Evolutionary conservation across 2,329 filamentous ascomycete genomes (phyloP).

Genomic region (Lanzia echinophila): DNA sequence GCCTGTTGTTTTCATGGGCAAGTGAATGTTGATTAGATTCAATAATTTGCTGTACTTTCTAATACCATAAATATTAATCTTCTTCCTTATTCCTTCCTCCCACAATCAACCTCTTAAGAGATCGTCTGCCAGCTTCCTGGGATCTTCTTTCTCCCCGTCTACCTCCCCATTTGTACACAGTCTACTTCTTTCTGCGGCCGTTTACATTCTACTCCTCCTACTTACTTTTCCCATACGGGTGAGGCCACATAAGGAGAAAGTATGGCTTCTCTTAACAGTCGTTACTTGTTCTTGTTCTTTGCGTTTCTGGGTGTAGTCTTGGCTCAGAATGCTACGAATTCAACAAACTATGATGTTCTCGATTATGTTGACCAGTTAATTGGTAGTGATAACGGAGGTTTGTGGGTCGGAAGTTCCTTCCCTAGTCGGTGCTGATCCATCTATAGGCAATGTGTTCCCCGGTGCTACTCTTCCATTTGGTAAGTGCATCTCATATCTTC

Average conservation of each 20-base stretch:
- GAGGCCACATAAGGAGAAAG: not conserved
- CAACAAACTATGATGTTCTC: constrained; percentile 31
- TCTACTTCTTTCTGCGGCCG: too few relatives aligned
- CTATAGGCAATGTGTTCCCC: constrained; percentile 44
- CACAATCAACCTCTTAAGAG: too few relatives aligned
- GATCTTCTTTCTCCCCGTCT: too few relatives aligned
- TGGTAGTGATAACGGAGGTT: constrained; percentile 47
- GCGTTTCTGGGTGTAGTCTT: not conserved
- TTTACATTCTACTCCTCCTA: too few relatives aligned
- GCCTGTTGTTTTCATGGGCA: too few relatives aligned
- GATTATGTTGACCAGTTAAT: constrained; percentile 45
- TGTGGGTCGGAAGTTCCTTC: not conserved
- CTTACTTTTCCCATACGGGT: too few relatives aligned
- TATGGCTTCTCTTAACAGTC: constrained; percentile 11
- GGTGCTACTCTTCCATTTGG: constrained; percentile 48
- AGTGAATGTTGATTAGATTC: too few relatives aligned
- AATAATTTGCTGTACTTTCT: too few relatives aligned
- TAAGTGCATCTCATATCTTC: constrained; percentile 10
- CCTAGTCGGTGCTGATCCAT: not conserved
- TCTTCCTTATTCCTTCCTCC: too few relatives aligned
- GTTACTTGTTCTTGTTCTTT: not conserved
- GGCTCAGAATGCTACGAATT: constrained; percentile 16
- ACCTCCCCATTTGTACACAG: too few relatives aligned
- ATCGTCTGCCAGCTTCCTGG: too few relatives aligned
- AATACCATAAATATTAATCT: too few relatives aligned